Conservation (phyloP, 2,329 filamentous ascomycete genomes). For the Biscogniauxia mediterranea region DNA sequence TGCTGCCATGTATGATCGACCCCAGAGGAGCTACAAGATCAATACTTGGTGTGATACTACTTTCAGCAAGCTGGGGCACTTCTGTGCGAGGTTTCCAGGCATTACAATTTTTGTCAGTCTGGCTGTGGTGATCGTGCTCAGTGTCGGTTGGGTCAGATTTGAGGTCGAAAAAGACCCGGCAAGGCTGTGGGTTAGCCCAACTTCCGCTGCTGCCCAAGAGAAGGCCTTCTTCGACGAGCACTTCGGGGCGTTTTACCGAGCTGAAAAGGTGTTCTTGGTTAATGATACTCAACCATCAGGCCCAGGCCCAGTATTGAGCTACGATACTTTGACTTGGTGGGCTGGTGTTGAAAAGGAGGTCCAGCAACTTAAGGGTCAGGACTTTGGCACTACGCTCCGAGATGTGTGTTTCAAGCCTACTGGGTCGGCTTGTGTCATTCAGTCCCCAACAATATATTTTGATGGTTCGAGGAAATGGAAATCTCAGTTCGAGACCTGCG, state of each 20-base stretch:
- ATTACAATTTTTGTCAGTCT: slow-evolving; percentile 78
- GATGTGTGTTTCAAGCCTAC: slow-evolving; percentile 95
- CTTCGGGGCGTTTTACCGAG: slow-evolving; percentile 94
- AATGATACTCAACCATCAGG: slow-evolving; percentile 71
- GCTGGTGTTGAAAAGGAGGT: slow-evolving; percentile 82
- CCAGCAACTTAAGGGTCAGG: slow-evolving; percentile 65
- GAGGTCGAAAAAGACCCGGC: slow-evolving; percentile 89
- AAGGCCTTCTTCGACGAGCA: slow-evolving; percentile 91
- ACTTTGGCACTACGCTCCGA: slow-evolving; percentile 67
- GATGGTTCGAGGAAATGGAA: slow-evolving; percentile 69
- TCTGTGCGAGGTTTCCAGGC: slow-evolving; percentile 78
- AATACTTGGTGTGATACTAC: slow-evolving; percentile 79
- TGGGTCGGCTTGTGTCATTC: slow-evolving; percentile 84
- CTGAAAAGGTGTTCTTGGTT: slow-evolving; percentile 89
- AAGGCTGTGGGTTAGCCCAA: slow-evolving; percentile 92
- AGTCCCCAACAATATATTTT: slow-evolving; percentile 91
- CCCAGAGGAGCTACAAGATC: slow-evolving; percentile 75
- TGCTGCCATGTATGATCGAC: slow-evolving; percentile 73
- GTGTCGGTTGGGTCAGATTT: slow-evolving; percentile 84
- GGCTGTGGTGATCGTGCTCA: slow-evolving; percentile 74
- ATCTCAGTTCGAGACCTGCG: slow-evolving; percentile 68
- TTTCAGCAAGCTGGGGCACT: slow-evolving; percentile 77
- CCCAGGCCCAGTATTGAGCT: slow-evolving; percentile 76
- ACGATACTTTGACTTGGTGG: slow-evolving; percentile 92
- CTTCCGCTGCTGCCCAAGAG: slow-evolving; percentile 84